These are phyloP conservation scores for Nosema granulosis DNA, from an alignment of 371 early-diverging fungal species.

Conservation along the genomic window DNA sequence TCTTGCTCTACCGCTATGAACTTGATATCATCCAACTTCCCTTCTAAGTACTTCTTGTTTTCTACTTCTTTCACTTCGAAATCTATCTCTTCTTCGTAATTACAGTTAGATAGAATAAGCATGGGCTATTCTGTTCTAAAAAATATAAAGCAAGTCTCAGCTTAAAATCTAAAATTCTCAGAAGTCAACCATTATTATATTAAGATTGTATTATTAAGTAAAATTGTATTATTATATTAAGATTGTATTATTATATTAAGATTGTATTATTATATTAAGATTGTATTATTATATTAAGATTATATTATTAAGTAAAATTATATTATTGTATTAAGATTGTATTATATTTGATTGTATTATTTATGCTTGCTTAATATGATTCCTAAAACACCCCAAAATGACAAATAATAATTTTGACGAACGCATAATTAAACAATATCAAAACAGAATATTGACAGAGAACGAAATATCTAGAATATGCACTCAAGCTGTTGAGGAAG, in stretches of 20 bases:
- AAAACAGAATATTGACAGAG: not conserved
- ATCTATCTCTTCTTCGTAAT: slow-evolving; percentile 4
- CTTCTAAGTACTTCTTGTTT: slow-evolving; percentile 9
- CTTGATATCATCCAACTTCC: slow-evolving; percentile 14
- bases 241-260: too few species aligned
- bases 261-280: too few species aligned
- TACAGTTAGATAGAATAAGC: not conserved
- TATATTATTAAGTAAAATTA: too few species aligned
- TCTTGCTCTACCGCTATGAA: slow-evolving; percentile 14
- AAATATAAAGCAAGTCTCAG: too few species aligned
- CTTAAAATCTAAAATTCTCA: too few species aligned
- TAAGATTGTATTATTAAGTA: too few species aligned
- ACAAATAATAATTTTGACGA: not conserved
- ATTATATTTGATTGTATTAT: too few species aligned
- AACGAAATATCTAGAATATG: not conserved
- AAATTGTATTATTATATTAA: too few species aligned
- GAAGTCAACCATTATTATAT: too few species aligned
- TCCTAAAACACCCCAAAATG: not conserved
- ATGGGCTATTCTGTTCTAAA: too few species aligned
- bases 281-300: too few species aligned
- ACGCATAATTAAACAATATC: not conserved
- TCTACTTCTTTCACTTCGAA: slow-evolving; percentile 20
- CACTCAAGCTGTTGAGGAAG: not conserved
- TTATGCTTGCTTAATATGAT: not conserved
- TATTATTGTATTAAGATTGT: too few species aligned